These are phyloP conservation scores for Saccharomycopsis fermentans DNA, from an alignment of 805 yeast species.

Conservation along the genomic window DNA sequence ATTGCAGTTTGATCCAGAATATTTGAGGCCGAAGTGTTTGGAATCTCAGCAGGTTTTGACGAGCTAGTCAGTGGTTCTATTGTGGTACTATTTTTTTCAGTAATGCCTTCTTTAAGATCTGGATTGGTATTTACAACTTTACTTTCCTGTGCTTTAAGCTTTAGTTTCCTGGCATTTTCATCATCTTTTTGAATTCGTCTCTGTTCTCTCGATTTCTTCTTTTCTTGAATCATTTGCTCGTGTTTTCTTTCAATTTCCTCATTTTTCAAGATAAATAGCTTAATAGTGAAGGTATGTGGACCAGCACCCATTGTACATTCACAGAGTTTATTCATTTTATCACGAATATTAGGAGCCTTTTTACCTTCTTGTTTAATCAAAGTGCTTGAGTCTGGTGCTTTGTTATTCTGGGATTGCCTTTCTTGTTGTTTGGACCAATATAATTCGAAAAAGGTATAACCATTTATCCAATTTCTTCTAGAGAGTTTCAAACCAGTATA, in stretches of 20 bases:
- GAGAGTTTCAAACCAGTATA: constrained; percentile 67
- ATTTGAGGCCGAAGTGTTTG: background rate
- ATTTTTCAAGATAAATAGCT: constrained; percentile 78
- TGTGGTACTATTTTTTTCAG: background rate
- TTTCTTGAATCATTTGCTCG: constrained; percentile 28
- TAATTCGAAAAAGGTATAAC: constrained; percentile 53
- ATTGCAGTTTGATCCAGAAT: background rate
- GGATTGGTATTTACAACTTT: background rate
- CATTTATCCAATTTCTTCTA: constrained; percentile 53
- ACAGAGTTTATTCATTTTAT: constrained; percentile 79
- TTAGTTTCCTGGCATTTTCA: constrained; percentile 24
- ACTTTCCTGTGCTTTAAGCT: constrained; percentile 22
- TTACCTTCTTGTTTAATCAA: background rate
- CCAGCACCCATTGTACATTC: constrained; percentile 68
- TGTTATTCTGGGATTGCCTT: background rate
- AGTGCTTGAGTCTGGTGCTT: background rate
- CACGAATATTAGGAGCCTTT: constrained; percentile 51
- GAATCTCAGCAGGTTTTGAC: background rate
- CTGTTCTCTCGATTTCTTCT: constrained; percentile 22
- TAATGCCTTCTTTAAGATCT: background rate
- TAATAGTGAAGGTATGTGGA: constrained; percentile 70
- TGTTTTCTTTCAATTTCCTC: constrained; percentile 50
- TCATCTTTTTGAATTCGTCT: constrained; percentile 24
- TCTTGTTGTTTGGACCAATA: constrained; percentile 72
- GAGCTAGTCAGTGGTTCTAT: background rate